A percentile compares a stretch with the other conserved stretches of the same genome.
Evolutionary conservation across 2,329 filamentous ascomycete species (phyloP).

Genomic region (Cyanodermella asteris): DNA sequence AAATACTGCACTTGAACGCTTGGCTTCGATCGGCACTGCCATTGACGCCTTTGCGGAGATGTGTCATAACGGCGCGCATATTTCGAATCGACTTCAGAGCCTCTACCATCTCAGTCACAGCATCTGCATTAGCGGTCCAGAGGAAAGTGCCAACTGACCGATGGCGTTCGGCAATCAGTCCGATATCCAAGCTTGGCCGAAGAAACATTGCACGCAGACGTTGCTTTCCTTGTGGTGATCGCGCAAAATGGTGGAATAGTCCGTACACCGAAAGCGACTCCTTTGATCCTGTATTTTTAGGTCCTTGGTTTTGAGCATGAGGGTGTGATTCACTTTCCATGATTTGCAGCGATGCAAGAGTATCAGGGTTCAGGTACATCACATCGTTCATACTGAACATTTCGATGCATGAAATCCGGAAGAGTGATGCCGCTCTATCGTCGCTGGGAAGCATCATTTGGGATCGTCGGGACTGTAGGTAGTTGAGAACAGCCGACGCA

Average conservation of each 20-base stretch:
- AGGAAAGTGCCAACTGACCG: constrained; percentile 45
- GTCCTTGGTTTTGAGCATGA: constrained; percentile 55
- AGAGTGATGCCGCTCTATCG: constrained; percentile 28
- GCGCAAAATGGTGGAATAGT: constrained; percentile 51
- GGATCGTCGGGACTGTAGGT: constrained; percentile 48
- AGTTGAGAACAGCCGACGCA: constrained; percentile 64
- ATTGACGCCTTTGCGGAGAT: constrained; percentile 59
- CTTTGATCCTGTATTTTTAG: constrained; percentile 42
- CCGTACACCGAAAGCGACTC: constrained; percentile 71
- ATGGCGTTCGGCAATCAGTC: constrained; percentile 49
- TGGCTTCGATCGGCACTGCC: constrained; percentile 24
- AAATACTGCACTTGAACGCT: constrained; percentile 44
- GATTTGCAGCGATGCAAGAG: constrained; percentile 65
- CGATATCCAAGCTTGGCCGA: constrained; percentile 48
- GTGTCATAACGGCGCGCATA: constrained; percentile 43
- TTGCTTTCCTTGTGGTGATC: constrained; percentile 56
- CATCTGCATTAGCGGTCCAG: constrained; percentile 40
- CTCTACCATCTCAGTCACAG: constrained; percentile 33
- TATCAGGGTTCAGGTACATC: constrained; percentile 55
- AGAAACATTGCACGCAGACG: constrained; percentile 63
- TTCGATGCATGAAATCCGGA: constrained; percentile 40
- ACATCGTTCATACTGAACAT: constrained; percentile 49
- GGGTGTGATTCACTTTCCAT: constrained; percentile 65
- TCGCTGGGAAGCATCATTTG: constrained; percentile 41
- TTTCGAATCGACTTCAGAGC: constrained; percentile 54